Percentiles rank a stretch among this genome's conserved stretches.
phyloP scores from a whole-genome alignment of 768 basidiomycete species.

The Trametes elegans region DNA sequence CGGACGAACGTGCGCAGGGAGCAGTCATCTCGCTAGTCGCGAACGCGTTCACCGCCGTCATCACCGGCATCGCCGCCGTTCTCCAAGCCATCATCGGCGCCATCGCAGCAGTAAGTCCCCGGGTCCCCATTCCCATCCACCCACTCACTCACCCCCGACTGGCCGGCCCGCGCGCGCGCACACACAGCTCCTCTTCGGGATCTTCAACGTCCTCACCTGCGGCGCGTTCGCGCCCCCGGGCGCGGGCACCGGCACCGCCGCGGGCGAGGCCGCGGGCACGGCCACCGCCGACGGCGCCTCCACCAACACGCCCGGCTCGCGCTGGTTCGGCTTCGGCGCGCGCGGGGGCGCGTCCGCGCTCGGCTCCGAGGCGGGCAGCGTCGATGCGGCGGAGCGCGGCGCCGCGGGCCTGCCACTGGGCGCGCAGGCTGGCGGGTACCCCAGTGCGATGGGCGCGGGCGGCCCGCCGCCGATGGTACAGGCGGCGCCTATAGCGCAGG shows the following conservation, averaged over 20 bases:
- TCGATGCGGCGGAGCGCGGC: background rate
- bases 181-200: background rate
- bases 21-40: conserved; percentile 3
- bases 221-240: conserved; percentile 1
- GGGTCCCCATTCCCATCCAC: background rate
- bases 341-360: background rate
- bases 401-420: too few species aligned
- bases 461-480: background rate
- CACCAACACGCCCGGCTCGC: background rate
- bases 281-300: background rate
- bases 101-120: background rate
- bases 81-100: conserved; percentile 3
- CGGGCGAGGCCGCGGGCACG: conserved; percentile 7
- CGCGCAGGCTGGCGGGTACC: too few species aligned
- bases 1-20: background rate
- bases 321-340: background rate
- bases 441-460: too few species aligned
- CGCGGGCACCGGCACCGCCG: background rate
- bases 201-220: conserved; percentile 6
- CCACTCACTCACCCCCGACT: background rate
- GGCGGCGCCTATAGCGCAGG: background rate
- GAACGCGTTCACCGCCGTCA: background rate
- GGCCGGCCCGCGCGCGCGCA: too few species aligned
- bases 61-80: conserved; percentile 4
- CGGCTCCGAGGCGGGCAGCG: background rate